A percentile compares a stretch with the other conserved stretches of the same genome.
These are phyloP conservation scores for Caloboletus inedulis DNA, from an alignment of 1,284 basidiomycete genomes.

Conservation along the genomic window DNA sequence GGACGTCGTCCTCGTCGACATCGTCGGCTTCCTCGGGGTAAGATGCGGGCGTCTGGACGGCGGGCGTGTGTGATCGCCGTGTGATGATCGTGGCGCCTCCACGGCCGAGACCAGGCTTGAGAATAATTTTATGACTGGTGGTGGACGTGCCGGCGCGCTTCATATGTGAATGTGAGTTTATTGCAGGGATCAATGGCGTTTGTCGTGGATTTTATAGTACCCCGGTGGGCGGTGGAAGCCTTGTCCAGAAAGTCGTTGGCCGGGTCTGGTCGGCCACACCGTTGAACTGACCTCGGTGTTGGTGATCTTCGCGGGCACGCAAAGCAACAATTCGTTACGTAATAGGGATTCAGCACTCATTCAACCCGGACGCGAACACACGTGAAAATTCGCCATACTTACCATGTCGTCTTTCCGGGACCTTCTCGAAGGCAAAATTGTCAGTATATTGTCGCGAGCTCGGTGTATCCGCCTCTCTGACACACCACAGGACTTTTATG, in stretches of 20 bases:
- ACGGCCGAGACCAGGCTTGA: conserved; percentile 43
- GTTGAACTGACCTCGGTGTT: neutral
- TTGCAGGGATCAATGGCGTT: neutral
- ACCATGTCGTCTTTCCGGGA: conserved; percentile 35
- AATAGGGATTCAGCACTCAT: neutral
- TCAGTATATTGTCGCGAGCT: conserved; percentile 28
- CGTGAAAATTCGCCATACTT: conserved; percentile 4
- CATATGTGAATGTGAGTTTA: conserved; percentile 12
- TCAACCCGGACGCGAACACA: neutral
- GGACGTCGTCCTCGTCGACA: conserved; percentile 24
- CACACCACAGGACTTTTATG: conserved; percentile 62
- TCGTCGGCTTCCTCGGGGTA: conserved; percentile 30
- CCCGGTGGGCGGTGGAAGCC: neutral
- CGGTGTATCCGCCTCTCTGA: conserved; percentile 7
- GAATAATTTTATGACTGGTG: conserved; percentile 45
- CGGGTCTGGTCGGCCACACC: neutral
- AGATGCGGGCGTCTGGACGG: conserved; percentile 14
- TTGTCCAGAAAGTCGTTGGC: neutral
- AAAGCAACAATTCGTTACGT: conserved; percentile 14
- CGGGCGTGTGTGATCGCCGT: conserved; percentile 30
- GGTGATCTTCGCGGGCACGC: neutral
- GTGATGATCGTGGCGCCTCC: conserved; percentile 34
- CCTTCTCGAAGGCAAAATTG: conserved; percentile 55
- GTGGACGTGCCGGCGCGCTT: conserved; percentile 24
- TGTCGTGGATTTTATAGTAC: neutral